Conservation (phyloP, 1,284 basidiomycete genomes). For the Phellinidium pouzarii region DNA sequence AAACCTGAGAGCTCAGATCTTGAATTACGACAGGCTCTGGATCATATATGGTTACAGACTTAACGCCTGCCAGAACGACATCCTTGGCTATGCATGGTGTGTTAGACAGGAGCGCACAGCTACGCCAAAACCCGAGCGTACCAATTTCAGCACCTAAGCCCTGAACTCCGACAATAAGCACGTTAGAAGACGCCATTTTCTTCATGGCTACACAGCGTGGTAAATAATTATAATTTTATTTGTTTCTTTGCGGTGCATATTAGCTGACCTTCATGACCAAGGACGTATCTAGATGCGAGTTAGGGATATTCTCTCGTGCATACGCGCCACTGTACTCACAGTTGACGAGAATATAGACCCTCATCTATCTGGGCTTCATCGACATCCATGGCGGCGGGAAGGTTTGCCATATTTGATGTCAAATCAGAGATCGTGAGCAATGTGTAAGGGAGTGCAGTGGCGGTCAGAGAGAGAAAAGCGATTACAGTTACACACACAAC, state of each 20-base stretch:
- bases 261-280: constrained; percentile 85
- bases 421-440: not conserved
- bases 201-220: constrained; percentile 76
- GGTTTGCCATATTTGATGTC: constrained; percentile 31
- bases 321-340: constrained; percentile 51
- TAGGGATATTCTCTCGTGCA: constrained; percentile 22
- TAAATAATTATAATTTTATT: constrained; percentile 11
- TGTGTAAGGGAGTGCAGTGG: not conserved
- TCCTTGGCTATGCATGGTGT: constrained; percentile 76
- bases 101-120: constrained; percentile 5
- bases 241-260: constrained; percentile 12
- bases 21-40: constrained; percentile 81
- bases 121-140: constrained; percentile 30
- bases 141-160: constrained; percentile 97
- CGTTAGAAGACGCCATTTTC: constrained; percentile 95
- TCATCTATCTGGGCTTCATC: constrained; percentile 84
- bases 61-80: constrained; percentile 92
- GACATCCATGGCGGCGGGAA: constrained; percentile 66
- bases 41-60: constrained; percentile 95
- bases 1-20: constrained; percentile 90
- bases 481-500: no score
- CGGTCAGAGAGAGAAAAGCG: no score
- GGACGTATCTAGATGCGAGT: constrained; percentile 68
- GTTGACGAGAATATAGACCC: constrained; percentile 91
- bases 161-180: constrained; percentile 89